Base-by-base conservation (phyloP, 345 rosid genomes). In the Gynandropsis gynandra region DNA sequence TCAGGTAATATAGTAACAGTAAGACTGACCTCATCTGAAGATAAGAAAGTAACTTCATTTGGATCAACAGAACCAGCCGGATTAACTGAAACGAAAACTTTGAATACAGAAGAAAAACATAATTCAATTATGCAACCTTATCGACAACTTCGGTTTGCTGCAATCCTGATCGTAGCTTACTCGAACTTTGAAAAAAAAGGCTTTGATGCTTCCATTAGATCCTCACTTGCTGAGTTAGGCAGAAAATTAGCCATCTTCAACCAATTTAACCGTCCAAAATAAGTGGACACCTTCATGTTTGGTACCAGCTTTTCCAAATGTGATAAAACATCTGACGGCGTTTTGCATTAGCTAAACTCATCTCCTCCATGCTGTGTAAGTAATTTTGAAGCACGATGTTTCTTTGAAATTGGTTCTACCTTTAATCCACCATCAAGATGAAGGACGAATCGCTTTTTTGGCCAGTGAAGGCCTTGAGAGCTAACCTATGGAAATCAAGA, bases 41-140 rank as follows among this genome's bases (percentile, higher is more conserved):
- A 92, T 76, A 87, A 92, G 82, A 92, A 87, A 5, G 95, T 89
- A 47, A 82, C 89, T 6, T 95, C 82, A 80, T 87, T 95, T 8
- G 96, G 95, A 46, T 87, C 84, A 34, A 70, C 61, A 36, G 95
- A 82, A 76, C 95, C 98, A 47, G 86, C 95, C 17, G 98, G 98
- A 76, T 84, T 89, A 70, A 92, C 65, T 4, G 96, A 87, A 36
- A 87, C 74, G 33, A 82, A 17, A 54, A 83, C 95, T 76, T 96
- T 79, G 74, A 90, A 84, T 39, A 80, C 70, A 9, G 82, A 77
- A n/a, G 98, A 87, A 68, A 73, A 68, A n/a, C n/a, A n/a, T n/a
- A n/a, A n/a, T n/a, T n/a, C n/a, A n/a, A n/a, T n/a, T n/a, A n/a
- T n/a, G n/a, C n/a, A n/a, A n/a, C n/a, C n/a, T n/a, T n/a, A n/a